Base-by-base conservation (phyloP, 2,329 filamentous ascomycete species). In the Cadophora gregata region DNA sequence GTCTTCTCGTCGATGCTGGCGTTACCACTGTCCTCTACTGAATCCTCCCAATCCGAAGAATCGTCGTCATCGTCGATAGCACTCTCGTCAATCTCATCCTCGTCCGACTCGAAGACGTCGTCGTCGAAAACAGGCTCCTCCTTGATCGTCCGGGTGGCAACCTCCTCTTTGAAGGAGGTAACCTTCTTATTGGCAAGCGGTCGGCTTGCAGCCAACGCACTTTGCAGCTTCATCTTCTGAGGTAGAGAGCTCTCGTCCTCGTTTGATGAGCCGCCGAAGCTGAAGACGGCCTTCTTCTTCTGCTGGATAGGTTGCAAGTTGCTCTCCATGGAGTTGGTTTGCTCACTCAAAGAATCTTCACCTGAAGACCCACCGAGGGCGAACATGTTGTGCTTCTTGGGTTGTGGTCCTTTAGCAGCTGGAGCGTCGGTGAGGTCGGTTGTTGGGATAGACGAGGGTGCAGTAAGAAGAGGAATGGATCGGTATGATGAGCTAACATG, bases 1-100 rank as follows among this genome's bases (percentile, higher is more conserved):
- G 88, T 86, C 75, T 88, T 89, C 68, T 96, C 91, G 69, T 96
- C 92, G 61, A 93, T 85, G 77, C 92, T 96, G 1, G 92, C 92
- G 72, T 92, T 91, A 65, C 90, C 91, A 76, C 91, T 96, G 73
- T 96, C 92, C 69, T 92, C 91, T 25, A 92, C 87, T 0, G 90
- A 93, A 72, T 87, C 84, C 72, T 85, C 85, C 84, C 85, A 87
- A 64, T 86, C 84, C 2, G 79, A 81, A 21, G 83, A 81, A 66
- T 87, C 88, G 65, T 90, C 87, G 51, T 87, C 86, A 70, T 91
- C 89, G 75, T 91, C 88, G 65, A 96, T 94, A 63, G 92, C 93
- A 75, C 92, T 95, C 81, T 96, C 92, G 47, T 93, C 92, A 36
- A 93, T 85, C 68, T 90, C 86, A 62, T 86, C 87, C 60, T 90